Evolutionary conservation across 2,329 filamentous ascomycete species (phyloP), one percentile per base, ranked within the genome.

Genomic region (Fusarium concolor): DNA sequence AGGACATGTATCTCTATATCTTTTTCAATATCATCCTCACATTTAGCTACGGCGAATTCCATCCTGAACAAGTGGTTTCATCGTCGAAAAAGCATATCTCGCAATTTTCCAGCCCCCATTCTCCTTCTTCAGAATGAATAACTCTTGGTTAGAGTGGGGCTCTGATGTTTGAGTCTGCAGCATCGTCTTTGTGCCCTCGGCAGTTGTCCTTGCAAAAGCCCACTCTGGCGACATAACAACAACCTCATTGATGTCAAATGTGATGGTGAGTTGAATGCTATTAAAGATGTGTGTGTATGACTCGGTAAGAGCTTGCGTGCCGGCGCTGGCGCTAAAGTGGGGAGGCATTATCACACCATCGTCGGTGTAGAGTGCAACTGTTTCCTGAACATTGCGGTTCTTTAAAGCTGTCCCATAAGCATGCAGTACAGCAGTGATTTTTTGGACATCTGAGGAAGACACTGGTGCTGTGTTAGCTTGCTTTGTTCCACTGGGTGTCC

Each of bases 11-110:
- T 49, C 2, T 0, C 31, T 6, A 6, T 15, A 1, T 14, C n/a
- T n/a, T n/a, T n/a, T n/a, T n/a, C n/a, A n/a, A 1, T 15, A 2
- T n/a, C 10, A 0, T 2, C 14, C 17, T n/a, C 10, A 14, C 1
- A 11, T 3, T 7, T 17, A 54, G n/a, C 50, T 54, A 6, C 41
- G 41, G 14, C 41, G 51, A n/a, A 54, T 28, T 1, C 51, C 29
- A 5, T 54, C 11, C 8, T 54, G 29, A 4, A 54, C 29, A 15
- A 54, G 41, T 1, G 51, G 41, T 1, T 54, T 47, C 41, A 54
- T 54, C 0, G 50, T 46, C 0, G 41, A 54, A 10, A 54, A 54
- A 1, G 50, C 41, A n/a, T 54, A 54, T 7, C 50, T 41, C 5
- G 39, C 50, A 14, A 54, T 54, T 15, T 35, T 54, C 39, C 39